Evolutionary conservation across 106 monocot genomes (phyloP).

Genomic region (Dioscorea zingiberensis): DNA sequence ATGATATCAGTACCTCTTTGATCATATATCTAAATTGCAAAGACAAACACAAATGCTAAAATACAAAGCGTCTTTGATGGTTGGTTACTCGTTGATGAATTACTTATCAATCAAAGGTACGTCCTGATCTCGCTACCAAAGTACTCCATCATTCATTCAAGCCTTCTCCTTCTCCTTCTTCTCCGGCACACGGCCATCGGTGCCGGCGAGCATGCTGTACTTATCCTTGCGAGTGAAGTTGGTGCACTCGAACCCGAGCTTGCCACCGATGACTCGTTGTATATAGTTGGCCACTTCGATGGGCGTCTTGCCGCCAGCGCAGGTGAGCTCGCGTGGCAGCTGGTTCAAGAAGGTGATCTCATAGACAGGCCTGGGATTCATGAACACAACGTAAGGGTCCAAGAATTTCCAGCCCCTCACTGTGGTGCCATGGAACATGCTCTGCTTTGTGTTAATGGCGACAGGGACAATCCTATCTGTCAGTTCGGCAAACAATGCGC

Average conservation of each 20-base stretch:
- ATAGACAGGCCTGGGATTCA: slow-evolving; percentile 7
- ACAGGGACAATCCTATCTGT: slow-evolving; percentile 40
- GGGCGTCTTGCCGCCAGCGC: slow-evolving; percentile 4
- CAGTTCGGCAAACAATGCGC: slow-evolving; percentile 11
- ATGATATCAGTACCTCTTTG: too few relatives aligned
- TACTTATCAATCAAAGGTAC: too few relatives aligned
- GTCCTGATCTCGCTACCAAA: too few relatives aligned
- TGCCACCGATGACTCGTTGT: slow-evolving; percentile 2
- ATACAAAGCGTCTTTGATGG: too few relatives aligned
- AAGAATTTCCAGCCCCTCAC: slow-evolving; percentile 30
- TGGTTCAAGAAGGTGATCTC: slow-evolving; percentile 14
- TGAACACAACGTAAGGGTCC: slow-evolving; percentile 13
- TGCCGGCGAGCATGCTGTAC: slow-evolving; percentile 9
- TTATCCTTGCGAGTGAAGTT: slow-evolving; percentile 9
- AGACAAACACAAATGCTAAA: too few relatives aligned
- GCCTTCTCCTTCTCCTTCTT: background rate
- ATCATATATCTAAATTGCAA: too few relatives aligned
- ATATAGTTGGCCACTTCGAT: slow-evolving; percentile 13
- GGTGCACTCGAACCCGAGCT: slow-evolving; percentile 9
- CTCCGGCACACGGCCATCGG: slow-evolving; percentile 2
- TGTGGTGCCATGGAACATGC: slow-evolving; percentile 39
- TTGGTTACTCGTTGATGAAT: too few relatives aligned
- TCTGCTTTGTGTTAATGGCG: slow-evolving; percentile 38
- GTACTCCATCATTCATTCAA: background rate
- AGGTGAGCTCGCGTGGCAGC: slow-evolving; percentile 7